A percentile compares a stretch with the other conserved stretches of the same genome.
These are phyloP conservation scores for Phytopythium litorale DNA, from an alignment of 352 stramenopile species.

Conservation along the genomic window DNA sequence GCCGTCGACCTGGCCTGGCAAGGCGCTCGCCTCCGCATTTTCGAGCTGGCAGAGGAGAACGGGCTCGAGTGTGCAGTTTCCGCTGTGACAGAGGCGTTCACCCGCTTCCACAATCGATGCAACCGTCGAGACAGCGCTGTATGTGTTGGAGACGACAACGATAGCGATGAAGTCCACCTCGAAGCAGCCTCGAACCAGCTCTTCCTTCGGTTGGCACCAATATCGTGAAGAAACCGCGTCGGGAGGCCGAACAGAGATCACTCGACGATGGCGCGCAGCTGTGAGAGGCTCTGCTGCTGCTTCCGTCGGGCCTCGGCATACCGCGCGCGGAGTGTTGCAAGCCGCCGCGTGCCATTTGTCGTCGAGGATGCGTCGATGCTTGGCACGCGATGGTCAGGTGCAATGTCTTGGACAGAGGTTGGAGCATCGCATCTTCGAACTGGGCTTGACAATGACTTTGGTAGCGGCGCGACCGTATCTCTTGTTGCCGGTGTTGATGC, in stretches of 20 bases:
- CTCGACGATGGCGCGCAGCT: background rate
- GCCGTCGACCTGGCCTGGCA: slow-evolving; percentile 34
- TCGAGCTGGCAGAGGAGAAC: slow-evolving; percentile 24
- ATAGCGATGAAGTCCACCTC: background rate
- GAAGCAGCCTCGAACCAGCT: background rate
- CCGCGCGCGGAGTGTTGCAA: slow-evolving; percentile 13
- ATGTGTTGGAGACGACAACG: background rate
- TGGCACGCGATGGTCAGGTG: background rate
- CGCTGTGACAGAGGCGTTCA: slow-evolving; percentile 8
- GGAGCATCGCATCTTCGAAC: background rate
- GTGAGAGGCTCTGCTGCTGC: slow-evolving; percentile 11
- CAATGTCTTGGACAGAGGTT: background rate
- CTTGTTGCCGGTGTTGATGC: background rate
- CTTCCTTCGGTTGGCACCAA: background rate
- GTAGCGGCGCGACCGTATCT: background rate
- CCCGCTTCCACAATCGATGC: background rate
- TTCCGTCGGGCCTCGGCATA: slow-evolving; percentile 13
- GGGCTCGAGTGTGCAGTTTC: slow-evolving; percentile 15
- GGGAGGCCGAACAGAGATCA: too few relatives aligned
- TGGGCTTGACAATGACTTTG: background rate
- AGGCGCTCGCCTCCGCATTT: slow-evolving; percentile 34
- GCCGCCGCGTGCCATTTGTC: background rate
- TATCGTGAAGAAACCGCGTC: too few relatives aligned
- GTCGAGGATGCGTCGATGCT: background rate
- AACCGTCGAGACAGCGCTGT: background rate